Evolutionary conservation across 2,329 filamentous ascomycete species (phyloP).

Genomic region (Ceratocystis alfenasii): DNA sequence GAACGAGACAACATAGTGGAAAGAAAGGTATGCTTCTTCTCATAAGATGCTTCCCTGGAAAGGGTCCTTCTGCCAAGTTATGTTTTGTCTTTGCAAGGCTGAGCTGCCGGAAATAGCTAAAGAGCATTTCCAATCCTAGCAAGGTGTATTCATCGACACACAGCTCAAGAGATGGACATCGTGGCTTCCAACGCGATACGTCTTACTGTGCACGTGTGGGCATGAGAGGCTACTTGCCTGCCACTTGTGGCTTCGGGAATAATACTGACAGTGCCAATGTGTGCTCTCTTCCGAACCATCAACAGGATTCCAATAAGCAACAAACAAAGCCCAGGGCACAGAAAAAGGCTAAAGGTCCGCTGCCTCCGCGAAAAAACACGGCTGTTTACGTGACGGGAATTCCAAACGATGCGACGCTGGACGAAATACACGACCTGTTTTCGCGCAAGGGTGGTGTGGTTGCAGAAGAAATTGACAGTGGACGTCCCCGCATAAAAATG

Average conservation of each 20-base stretch:
- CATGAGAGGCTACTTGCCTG: not conserved
- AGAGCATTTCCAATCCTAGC: not conserved
- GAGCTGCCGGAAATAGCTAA: not conserved
- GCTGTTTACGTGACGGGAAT: constrained; percentile 87
- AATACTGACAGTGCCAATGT: constrained; percentile 19
- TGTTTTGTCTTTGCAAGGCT: not conserved
- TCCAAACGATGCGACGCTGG: constrained; percentile 62
- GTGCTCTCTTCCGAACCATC: constrained; percentile 15
- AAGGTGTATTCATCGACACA: not conserved
- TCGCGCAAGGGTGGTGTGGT: constrained; percentile 78
- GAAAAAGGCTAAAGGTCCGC: constrained; percentile 39
- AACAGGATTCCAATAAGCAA: constrained; percentile 18
- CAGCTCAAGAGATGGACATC: not conserved
- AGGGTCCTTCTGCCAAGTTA: not conserved
- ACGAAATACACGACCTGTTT: constrained; percentile 76
- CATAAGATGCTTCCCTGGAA: no score
- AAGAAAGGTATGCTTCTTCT: not conserved
- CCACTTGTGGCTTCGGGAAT: constrained; percentile 15
- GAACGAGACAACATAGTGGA: constrained; percentile 8
- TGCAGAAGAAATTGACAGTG: constrained; percentile 84
- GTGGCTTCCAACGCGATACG: not conserved
- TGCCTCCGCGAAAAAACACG: constrained; percentile 58
- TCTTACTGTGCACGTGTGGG: not conserved
- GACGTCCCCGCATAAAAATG: constrained; percentile 80
- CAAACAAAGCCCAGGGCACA: constrained; percentile 29